Evolutionary conservation across 768 basidiomycete species (phyloP).

Genomic region (Leucocoprinus leucothites): DNA sequence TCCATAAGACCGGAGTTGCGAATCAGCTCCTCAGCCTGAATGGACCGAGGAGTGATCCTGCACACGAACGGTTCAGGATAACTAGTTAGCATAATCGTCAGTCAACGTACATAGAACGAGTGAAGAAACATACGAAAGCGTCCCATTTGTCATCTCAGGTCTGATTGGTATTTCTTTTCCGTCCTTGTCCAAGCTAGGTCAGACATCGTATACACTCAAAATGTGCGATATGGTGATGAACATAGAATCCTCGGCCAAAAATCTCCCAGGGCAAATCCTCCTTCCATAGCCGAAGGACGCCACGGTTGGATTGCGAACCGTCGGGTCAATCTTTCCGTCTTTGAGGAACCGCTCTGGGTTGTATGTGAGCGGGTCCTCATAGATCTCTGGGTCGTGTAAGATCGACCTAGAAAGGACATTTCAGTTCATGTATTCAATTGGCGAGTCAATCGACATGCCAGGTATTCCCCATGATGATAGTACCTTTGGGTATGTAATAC

Average conservation of each 20-base stretch:
- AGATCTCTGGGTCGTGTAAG: constrained; percentile 11
- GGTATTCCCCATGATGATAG: constrained; percentile 26
- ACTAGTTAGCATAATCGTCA: background rate
- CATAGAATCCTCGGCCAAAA: background rate
- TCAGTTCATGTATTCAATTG: background rate
- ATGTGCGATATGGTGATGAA: background rate
- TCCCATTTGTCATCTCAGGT: constrained; percentile 1
- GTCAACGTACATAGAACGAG: background rate
- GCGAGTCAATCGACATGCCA: constrained; percentile 18
- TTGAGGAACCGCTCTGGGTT: constrained; percentile 13
- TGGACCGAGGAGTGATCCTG: constrained; percentile 4
- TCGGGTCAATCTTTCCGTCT: constrained; percentile 10
- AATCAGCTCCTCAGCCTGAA: constrained; percentile 4
- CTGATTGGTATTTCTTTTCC: constrained; percentile 1
- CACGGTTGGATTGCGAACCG: constrained; percentile 1
- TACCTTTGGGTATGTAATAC: constrained; percentile 27
- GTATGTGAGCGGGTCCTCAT: constrained; percentile 1
- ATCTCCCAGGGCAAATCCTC: constrained; percentile 7
- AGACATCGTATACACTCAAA: background rate
- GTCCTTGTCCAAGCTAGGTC: background rate
- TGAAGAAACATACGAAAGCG: constrained; percentile 5
- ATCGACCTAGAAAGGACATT: constrained; percentile 3
- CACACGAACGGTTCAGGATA: constrained; percentile 9
- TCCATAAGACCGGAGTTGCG: background rate
- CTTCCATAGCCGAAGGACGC: constrained; percentile 7